Evolutionary conservation across 2,329 filamentous ascomycete species (phyloP).

Genomic region (Cadophora sp.): DNA sequence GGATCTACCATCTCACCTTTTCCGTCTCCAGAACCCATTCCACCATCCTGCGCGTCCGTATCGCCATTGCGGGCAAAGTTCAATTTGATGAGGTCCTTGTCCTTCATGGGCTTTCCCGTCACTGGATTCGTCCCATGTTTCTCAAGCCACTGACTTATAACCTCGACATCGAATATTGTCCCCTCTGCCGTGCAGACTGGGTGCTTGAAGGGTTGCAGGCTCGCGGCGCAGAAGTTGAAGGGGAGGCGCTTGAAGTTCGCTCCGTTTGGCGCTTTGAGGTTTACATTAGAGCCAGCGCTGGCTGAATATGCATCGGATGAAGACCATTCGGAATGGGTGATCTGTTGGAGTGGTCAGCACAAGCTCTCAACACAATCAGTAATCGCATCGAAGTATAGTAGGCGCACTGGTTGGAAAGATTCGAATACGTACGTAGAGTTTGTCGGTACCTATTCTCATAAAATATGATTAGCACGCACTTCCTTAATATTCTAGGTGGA

Average conservation of each 20-base stretch:
- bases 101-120: constrained; percentile 78
- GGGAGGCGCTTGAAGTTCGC: constrained; percentile 85
- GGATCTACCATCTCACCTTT: constrained; percentile 90
- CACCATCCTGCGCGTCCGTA: constrained; percentile 53
- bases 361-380: too few species aligned
- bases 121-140: constrained; percentile 94
- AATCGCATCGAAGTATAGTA: background rate
- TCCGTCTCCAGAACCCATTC: constrained; percentile 58
- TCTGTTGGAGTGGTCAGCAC: constrained; percentile 54
- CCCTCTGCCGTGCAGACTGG: constrained; percentile 90
- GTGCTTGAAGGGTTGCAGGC: constrained; percentile 92
- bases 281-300: constrained; percentile 74
- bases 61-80: constrained; percentile 92
- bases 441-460: constrained; percentile 55
- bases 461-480: constrained; percentile 10
- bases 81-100: constrained; percentile 86
- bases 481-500: background rate
- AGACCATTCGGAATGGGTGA: constrained; percentile 98
- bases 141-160: constrained; percentile 92
- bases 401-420: background rate
- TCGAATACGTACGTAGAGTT: constrained; percentile 48
- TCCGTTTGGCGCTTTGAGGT: constrained; percentile 60
- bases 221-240: constrained; percentile 97
- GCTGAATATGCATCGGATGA: constrained; percentile 89
- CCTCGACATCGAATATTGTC: constrained; percentile 93